Conservation (phyloP, 2,329 filamentous ascomycete species). For the Fusarium sp. region DNA sequence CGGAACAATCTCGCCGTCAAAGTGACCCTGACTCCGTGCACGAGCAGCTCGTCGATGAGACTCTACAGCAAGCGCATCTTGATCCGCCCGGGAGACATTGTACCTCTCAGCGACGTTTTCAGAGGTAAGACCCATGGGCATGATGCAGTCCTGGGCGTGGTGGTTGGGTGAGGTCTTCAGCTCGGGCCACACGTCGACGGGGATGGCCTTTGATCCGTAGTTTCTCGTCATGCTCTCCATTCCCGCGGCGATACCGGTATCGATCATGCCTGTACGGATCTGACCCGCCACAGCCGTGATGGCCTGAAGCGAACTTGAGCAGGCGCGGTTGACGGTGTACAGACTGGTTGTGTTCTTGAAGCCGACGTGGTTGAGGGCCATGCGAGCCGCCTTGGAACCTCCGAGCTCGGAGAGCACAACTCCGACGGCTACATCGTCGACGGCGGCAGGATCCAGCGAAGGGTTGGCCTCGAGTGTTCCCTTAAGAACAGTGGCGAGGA, state of each 20-base stretch:
- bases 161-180: conserved; percentile 72
- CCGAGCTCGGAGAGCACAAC: conserved; percentile 92
- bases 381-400: conserved; percentile 89
- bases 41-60: conserved; percentile 79
- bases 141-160: conserved; percentile 86
- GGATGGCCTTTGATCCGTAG: conserved; percentile 87
- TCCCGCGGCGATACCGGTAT: conserved; percentile 82
- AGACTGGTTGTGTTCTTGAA: conserved; percentile 79
- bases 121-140: conserved; percentile 92
- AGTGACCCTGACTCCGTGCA: conserved; percentile 76
- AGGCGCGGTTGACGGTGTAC: conserved; percentile 91
- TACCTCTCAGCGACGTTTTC: conserved; percentile 90
- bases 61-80: conserved; percentile 83
- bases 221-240: conserved; percentile 98
- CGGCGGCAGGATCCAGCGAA: conserved; percentile 73
- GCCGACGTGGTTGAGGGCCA: conserved; percentile 88
- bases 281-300: conserved; percentile 80
- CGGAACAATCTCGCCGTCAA: conserved; percentile 83
- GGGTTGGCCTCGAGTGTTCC: conserved; percentile 70
- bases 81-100: conserved; percentile 77
- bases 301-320: conserved; percentile 80
- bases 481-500: conserved; percentile 74
- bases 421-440: conserved; percentile 84
- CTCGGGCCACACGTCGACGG: conserved; percentile 81
- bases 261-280: conserved; percentile 80